Conservation (phyloP, 768 basidiomycete genomes). For the Tricholoma saponaceum region DNA sequence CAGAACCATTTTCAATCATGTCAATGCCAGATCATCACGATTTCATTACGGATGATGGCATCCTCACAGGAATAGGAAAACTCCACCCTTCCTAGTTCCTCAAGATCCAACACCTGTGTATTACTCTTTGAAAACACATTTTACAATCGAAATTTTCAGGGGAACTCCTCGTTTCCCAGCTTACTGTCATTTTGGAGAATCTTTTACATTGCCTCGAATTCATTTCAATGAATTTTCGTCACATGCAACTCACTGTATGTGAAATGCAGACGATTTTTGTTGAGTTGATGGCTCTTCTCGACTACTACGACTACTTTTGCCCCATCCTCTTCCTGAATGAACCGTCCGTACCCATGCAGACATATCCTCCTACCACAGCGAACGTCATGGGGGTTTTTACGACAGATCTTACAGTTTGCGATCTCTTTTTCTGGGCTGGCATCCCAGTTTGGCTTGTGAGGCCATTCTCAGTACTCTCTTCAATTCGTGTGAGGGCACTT, state of each 20-base stretch:
- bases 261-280: neutral
- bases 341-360: neutral
- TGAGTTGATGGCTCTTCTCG: neutral
- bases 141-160: neutral
- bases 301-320: neutral
- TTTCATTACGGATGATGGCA: neutral
- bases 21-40: neutral
- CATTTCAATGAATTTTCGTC: neutral
- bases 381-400: neutral
- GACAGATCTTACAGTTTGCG: neutral
- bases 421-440: neutral
- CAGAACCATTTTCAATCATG: neutral
- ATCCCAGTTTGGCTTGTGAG: neutral
- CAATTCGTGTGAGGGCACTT: neutral
- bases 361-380: neutral
- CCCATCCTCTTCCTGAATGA: neutral
- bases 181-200: neutral
- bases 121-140: neutral
- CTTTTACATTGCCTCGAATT: neutral
- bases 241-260: neutral
- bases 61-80: slow-evolving; percentile 1
- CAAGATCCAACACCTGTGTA: neutral
- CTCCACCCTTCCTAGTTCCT: neutral
- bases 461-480: neutral
- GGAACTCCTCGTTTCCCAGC: neutral